These are phyloP conservation scores for Botrytis hyacinthi DNA, from an alignment of 2,329 filamentous ascomycete genomes.

Conservation along the genomic window DNA sequence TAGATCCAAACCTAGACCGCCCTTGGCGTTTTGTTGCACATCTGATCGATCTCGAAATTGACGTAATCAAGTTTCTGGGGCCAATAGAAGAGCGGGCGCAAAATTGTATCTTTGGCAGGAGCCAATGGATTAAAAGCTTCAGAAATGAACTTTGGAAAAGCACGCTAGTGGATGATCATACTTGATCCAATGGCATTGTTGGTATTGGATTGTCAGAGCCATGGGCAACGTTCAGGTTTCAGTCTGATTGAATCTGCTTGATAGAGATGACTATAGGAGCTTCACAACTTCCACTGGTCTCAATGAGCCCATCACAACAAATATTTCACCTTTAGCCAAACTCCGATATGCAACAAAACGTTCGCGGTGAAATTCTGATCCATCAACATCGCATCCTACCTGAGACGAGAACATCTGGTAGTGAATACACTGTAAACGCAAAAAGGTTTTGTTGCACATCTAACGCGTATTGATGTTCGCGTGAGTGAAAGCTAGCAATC, in stretches of 20 bases:
- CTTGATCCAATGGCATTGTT: neutral
- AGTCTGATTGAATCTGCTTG: neutral
- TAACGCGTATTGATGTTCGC: neutral
- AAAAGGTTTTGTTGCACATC: neutral
- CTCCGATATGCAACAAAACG: neutral
- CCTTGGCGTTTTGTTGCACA: neutral
- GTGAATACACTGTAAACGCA: neutral
- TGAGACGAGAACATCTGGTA: neutral
- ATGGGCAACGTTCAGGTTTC: rapidly evolving
- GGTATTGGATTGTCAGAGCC: neutral
- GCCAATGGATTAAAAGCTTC: neutral
- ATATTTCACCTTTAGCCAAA: neutral
- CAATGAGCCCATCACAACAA: neutral
- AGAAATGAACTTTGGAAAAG: neutral
- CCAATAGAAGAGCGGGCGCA: neutral
- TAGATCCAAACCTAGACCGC: neutral
- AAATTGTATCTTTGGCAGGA: neutral
- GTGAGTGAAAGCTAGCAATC: neutral
- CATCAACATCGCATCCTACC: neutral
- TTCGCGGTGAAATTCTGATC: neutral
- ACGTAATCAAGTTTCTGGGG: neutral
- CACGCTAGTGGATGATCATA: neutral
- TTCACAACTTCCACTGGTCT: neutral
- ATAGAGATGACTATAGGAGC: neutral
- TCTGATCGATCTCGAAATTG: neutral